phyloP scores from a whole-genome alignment of 495 filamentous ascomycete species.

The Neurospora tetrasperma region DNA sequence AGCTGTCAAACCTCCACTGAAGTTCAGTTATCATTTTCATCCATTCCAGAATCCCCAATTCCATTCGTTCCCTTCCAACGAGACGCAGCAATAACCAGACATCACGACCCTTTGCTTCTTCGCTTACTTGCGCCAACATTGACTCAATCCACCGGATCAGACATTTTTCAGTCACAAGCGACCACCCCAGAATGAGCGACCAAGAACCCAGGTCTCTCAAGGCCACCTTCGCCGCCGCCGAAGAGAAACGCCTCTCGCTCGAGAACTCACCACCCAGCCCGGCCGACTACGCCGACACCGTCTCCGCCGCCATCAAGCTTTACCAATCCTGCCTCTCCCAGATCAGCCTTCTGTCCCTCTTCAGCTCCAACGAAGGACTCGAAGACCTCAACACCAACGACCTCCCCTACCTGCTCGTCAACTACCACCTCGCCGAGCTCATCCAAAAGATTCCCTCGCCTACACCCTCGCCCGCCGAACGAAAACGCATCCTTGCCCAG shows the following conservation, averaged over 20 bases:
- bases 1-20: neutral
- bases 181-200: slow-evolving; percentile 8
- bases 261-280: slow-evolving; percentile 37
- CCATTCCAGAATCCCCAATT: no score
- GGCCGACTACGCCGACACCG: slow-evolving; percentile 53
- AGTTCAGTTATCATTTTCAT: no score
- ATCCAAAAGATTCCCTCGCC: slow-evolving; percentile 34
- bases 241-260: slow-evolving; percentile 32
- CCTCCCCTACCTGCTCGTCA: slow-evolving; percentile 52
- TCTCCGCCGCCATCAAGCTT: slow-evolving; percentile 52
- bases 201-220: slow-evolving; percentile 33
- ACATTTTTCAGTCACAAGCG: no score
- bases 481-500: slow-evolving; percentile 50
- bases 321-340: slow-evolving; percentile 66
- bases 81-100: no score
- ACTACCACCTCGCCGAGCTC: slow-evolving; percentile 25
- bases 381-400: slow-evolving; percentile 83
- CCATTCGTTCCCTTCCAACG: no score
- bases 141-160: no score
- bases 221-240: slow-evolving; percentile 43
- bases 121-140: no score
- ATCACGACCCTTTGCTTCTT: no score
- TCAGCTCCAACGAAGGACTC: slow-evolving; percentile 80
- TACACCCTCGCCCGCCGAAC: slow-evolving; percentile 40
- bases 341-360: slow-evolving; percentile 61